Percentiles rank a stretch among this genome's conserved stretches.
These are phyloP conservation scores for Talaromyces liani DNA, from an alignment of 495 filamentous ascomycete genomes.

Conservation along the genomic window DNA sequence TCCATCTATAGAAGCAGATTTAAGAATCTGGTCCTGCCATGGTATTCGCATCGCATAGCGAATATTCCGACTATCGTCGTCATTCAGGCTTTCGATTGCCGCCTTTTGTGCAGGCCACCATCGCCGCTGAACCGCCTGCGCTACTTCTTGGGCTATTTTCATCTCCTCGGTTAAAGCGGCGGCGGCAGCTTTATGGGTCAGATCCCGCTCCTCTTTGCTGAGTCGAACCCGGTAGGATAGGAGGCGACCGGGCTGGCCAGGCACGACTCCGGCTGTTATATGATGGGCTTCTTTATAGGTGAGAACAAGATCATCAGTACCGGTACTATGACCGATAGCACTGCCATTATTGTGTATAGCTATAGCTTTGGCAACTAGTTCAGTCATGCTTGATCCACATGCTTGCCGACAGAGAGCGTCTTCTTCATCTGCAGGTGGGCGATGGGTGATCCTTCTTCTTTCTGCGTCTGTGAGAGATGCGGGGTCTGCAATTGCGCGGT, in stretches of 20 bases:
- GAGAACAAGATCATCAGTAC: background rate
- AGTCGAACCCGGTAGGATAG: conserved; percentile 6
- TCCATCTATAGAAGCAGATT: conserved; percentile 1
- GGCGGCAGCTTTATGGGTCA: conserved; percentile 6
- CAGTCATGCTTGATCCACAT: conserved; percentile 7
- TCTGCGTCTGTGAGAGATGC: conserved; percentile 12
- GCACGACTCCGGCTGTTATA: conserved; percentile 6
- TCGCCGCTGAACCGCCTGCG: conserved; percentile 3
- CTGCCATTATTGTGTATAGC: background rate
- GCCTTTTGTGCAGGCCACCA: background rate
- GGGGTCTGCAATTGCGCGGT: conserved; percentile 11
- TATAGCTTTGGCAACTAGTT: conserved; percentile 12
- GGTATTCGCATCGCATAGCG: conserved; percentile 10
- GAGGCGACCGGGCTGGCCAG: background rate
- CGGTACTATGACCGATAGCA: background rate
- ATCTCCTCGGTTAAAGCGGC: conserved; percentile 11
- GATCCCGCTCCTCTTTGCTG: conserved; percentile 6
- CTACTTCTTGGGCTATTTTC: background rate
- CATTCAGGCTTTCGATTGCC: conserved; percentile 1
- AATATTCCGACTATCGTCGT: conserved; percentile 10
- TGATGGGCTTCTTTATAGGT: conserved; percentile 6
- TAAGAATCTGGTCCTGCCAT: conserved; percentile 10
- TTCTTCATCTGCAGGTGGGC: conserved; percentile 8
- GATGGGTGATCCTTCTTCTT: conserved; percentile 10
- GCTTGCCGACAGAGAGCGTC: conserved; percentile 9